Evolutionary conservation across 768 basidiomycete genomes (phyloP).

Genomic region (Chalciporus piperatus): DNA sequence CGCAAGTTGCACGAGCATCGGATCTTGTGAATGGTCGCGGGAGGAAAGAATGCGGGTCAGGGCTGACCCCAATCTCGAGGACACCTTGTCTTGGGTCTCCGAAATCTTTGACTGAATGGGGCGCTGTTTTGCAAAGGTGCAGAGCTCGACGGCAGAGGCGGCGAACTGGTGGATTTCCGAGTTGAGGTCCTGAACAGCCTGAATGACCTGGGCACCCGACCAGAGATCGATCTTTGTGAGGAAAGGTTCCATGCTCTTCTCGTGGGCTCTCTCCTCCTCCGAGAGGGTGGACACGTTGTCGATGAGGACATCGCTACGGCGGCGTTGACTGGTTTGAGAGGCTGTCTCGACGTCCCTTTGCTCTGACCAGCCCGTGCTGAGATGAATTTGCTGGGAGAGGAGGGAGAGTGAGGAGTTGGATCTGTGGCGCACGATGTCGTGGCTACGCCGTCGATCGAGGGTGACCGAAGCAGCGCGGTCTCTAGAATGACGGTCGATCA

Average conservation of each 20-base stretch:
- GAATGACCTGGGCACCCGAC: conserved; percentile 77
- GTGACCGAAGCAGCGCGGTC: conserved; percentile 20
- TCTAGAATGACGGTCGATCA: conserved; percentile 21
- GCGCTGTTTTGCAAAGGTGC: conserved; percentile 47
- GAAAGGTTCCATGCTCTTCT: conserved; percentile 60
- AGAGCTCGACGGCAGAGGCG: conserved; percentile 69
- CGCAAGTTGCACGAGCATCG: conserved; percentile 72
- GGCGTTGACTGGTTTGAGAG: conserved; percentile 15
- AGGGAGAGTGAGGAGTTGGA: conserved; percentile 31
- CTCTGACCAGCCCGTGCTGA: conserved; percentile 34
- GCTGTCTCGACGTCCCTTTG: conserved; percentile 15
- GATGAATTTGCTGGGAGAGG: conserved; percentile 30
- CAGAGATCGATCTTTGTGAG: conserved; percentile 71
- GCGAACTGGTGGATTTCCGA: conserved; percentile 80
- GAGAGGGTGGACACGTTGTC: conserved; percentile 33
- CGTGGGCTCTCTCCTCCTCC: conserved; percentile 56
- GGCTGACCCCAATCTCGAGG: conserved; percentile 59
- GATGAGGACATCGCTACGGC: conserved; percentile 6
- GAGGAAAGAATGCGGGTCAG: conserved; percentile 59
- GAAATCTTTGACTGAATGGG: conserved; percentile 39
- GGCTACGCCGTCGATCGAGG: conserved; percentile 30
- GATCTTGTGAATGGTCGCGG: conserved; percentile 71
- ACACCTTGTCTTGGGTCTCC: conserved; percentile 58
- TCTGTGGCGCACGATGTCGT: conserved; percentile 23
- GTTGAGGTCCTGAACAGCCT: conserved; percentile 77